Percentiles rank a stretch among this genome's conserved stretches.
These are phyloP conservation scores for Orychophragmus violaceus DNA, from an alignment of 345 rosid species.

Conservation along the genomic window DNA sequence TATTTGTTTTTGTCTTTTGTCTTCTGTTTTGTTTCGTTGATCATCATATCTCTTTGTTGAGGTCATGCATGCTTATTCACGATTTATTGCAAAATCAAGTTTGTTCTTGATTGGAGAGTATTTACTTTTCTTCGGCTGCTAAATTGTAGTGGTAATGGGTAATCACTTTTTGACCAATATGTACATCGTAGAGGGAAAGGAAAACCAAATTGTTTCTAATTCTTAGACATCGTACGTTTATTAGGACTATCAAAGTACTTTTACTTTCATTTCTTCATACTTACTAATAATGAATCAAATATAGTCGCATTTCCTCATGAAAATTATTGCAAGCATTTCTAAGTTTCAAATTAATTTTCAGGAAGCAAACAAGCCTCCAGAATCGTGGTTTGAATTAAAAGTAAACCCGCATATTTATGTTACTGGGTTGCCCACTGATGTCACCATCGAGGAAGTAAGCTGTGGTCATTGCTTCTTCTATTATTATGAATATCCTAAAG, in stretches of 20 bases:
- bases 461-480: slow-evolving; percentile 1
- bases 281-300: background rate
- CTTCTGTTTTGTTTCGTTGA: background rate
- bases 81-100: background rate
- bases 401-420: slow-evolving; percentile 90
- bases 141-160: background rate
- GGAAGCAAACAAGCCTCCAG: slow-evolving; percentile 94
- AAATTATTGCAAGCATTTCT: background rate
- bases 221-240: background rate
- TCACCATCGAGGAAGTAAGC: slow-evolving; percentile 76
- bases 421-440: slow-evolving; percentile 90
- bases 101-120: background rate
- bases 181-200: background rate
- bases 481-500: background rate
- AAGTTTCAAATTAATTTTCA: slow-evolving; percentile 30
- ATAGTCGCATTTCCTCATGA: background rate
- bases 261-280: background rate
- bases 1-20: slow-evolving; percentile 15
- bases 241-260: background rate
- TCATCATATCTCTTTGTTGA: slow-evolving; percentile 5
- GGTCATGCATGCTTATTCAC: slow-evolving; percentile 2
- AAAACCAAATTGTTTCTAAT: background rate
- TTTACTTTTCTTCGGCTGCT: background rate
- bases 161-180: background rate
- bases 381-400: slow-evolving; percentile 96